Conservation (phyloP, 2,329 filamentous ascomycete species). For the Diaporthe nobilis region DNA sequence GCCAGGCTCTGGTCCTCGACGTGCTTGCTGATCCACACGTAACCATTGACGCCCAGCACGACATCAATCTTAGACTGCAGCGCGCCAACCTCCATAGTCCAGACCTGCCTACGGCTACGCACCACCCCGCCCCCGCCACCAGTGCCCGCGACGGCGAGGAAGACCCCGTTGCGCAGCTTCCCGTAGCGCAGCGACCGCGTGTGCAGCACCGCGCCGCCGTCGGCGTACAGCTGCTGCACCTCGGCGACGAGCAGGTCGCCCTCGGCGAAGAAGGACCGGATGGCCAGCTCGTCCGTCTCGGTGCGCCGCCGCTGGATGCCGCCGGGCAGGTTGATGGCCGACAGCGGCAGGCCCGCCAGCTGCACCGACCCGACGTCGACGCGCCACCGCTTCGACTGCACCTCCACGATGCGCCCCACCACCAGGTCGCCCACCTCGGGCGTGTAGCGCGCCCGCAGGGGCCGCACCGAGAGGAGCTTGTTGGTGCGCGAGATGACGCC, state of each 20-base stretch:
- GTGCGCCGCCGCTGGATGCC: conserved; percentile 93
- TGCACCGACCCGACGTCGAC: conserved; percentile 93
- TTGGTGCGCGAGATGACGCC: conserved; percentile 94
- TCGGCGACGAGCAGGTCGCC: conserved; percentile 95
- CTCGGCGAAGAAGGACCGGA: conserved; percentile 96
- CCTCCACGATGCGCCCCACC: conserved; percentile 92
- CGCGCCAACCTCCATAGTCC: conserved; percentile 76
- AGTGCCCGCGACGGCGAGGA: conserved; percentile 84
- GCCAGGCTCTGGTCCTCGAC: conserved; percentile 70
- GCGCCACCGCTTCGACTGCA: conserved; percentile 94
- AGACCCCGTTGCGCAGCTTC: conserved; percentile 93
- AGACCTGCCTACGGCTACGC: conserved; percentile 86
- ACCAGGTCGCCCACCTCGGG: conserved; percentile 98
- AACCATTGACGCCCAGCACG: conserved; percentile 94
- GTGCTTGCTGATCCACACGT: conserved; percentile 95
- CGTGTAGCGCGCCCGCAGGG: conserved; percentile 91
- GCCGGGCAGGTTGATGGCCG: conserved; percentile 93
- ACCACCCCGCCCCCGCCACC: conserved; percentile 91
- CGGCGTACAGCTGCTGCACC: conserved; percentile 89
- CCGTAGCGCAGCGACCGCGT: conserved; percentile 94
- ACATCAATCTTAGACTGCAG: conserved; percentile 80
- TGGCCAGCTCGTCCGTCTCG: conserved; percentile 96
- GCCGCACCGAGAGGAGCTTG: conserved; percentile 93
- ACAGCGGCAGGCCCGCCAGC: conserved; percentile 87
- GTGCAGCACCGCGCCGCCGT: conserved; percentile 89